Evolutionary conservation across 768 basidiomycete species (phyloP).

Genomic region (Boletus pseudo-olivaceus): DNA sequence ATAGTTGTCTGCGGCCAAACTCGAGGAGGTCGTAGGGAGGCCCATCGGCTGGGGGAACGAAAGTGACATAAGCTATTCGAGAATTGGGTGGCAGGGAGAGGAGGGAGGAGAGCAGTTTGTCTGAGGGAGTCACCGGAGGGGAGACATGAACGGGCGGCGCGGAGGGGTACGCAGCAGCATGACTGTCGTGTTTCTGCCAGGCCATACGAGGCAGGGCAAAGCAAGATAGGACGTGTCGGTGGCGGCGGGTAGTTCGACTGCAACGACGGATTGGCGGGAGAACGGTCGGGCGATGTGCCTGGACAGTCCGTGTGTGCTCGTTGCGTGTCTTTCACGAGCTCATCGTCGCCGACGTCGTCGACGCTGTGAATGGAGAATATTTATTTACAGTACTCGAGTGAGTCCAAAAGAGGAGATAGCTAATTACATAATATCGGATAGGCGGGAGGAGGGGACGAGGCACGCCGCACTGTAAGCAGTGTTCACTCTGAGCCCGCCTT

Average conservation of each 20-base stretch:
- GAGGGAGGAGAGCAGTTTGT: slow-evolving; percentile 44
- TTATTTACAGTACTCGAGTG: slow-evolving; percentile 4
- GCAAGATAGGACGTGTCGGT: slow-evolving; percentile 2
- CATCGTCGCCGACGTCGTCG: slow-evolving; percentile 25
- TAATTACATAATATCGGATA: slow-evolving; percentile 25
- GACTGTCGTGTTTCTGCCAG: slow-evolving; percentile 22
- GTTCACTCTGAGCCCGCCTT: slow-evolving; percentile 13
- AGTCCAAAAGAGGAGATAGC: slow-evolving; percentile 15
- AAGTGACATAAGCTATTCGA: slow-evolving; percentile 45
- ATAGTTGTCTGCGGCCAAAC: slow-evolving; percentile 47
- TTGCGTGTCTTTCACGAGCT: slow-evolving; percentile 21
- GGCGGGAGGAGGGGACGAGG: neutral
- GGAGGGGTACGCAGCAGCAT: slow-evolving; percentile 14
- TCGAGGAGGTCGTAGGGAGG: slow-evolving; percentile 47
- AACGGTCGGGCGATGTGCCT: neutral
- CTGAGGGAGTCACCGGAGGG: slow-evolving; percentile 33
- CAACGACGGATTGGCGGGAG: neutral
- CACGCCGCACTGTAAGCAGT: neutral
- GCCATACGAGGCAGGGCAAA: slow-evolving; percentile 22
- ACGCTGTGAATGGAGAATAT: slow-evolving; percentile 4
- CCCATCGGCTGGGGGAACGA: slow-evolving; percentile 31
- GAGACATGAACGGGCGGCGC: slow-evolving; percentile 14
- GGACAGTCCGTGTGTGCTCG: slow-evolving; percentile 11
- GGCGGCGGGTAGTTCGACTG: neutral
- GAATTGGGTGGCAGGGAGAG: slow-evolving; percentile 44